Base-by-base conservation (phyloP, 768 basidiomycete species). In the Cystobasidium ongulense region DNA sequence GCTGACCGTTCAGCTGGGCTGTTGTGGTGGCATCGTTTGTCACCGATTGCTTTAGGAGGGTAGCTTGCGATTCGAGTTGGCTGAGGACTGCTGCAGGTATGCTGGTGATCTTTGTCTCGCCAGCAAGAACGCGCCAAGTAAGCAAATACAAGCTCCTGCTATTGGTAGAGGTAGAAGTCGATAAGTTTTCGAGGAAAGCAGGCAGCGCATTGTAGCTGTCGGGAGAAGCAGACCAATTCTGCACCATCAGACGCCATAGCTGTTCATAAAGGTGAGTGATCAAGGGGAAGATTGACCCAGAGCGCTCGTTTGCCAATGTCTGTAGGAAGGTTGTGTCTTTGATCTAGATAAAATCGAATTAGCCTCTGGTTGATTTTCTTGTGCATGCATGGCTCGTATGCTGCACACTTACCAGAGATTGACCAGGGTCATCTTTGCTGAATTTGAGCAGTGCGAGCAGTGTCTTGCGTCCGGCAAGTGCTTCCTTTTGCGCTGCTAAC, bases 371-470 rank as follows among this genome's bases (percentile, higher is more conserved):
- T n/a, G n/a, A n/a, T n/a, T n/a, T n/a, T n/a, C n/a, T n/a, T n/a
- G n/a, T n/a, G n/a, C n/a, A n/a, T n/a, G n/a, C n/a, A n/a, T n/a
- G n/a, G n/a, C n/a, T n/a, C 13, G 1, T 43, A 59, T 29, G 53
- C 31, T 11, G 13, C 5, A 3, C 33, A 59, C 68, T 59, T 15
- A 71, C 68, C 8, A 71, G 68, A 8, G 68, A 29, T 10, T 23
- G n/a, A 23, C 68, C 68, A n/a, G 41, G 15, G 27, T 71, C 68
- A 36, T 71, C 68, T 10, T 57, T 29, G 25, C 53, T 71, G 35
- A 53, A 71, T 18, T 27, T 23, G 46, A 71, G 29, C 8, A 71
- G 21, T 33, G 53, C 35, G n/a, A n/a, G 52, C 11, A 35, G 15
- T 1, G 15, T 36, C 18, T 7, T 23, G 4, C 8, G 68, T 5